Conservation (phyloP, 1,284 basidiomycete species). For the Sporisorium iseilematis-ciliati region DNA sequence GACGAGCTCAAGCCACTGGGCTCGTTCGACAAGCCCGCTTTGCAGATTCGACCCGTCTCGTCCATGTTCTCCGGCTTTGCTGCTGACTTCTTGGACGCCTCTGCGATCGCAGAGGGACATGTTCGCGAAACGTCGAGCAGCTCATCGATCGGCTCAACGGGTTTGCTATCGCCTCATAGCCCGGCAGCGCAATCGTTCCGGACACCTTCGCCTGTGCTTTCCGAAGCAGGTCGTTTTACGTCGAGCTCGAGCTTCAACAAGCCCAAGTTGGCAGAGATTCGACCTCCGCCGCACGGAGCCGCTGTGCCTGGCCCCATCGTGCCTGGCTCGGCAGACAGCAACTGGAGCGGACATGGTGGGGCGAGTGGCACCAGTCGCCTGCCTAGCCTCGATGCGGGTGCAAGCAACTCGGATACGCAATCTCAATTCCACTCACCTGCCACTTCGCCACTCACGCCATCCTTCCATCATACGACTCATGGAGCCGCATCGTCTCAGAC, state of each 20-base stretch:
- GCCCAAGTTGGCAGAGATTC: conserved; percentile 35
- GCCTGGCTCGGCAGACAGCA: conserved; percentile 45
- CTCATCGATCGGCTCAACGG: conserved; percentile 28
- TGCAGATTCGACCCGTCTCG: conserved; percentile 55
- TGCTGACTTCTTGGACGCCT: conserved; percentile 51
- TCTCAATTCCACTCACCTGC: conserved; percentile 47
- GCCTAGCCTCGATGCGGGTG: conserved; percentile 45
- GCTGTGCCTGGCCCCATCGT: conserved; percentile 34
- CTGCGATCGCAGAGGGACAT: conserved; percentile 39
- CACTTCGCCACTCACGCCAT: conserved; percentile 45
- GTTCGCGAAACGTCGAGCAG: conserved; percentile 23
- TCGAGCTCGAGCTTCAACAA: conserved; percentile 15
- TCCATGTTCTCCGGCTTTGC: conserved; percentile 61
- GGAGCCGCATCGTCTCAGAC: background rate
- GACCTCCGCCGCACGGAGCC: conserved; percentile 35
- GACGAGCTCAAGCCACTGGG: conserved; percentile 24
- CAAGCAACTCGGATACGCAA: conserved; percentile 37
- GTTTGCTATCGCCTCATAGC: conserved; percentile 41
- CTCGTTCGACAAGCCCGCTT: conserved; percentile 41
- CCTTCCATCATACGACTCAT: conserved; percentile 37
- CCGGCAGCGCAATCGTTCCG: conserved; percentile 33
- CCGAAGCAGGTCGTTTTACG: conserved; percentile 16
- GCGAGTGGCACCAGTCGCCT: conserved; percentile 22
- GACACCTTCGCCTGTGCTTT: conserved; percentile 22
- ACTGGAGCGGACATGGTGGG: conserved; percentile 28